Evolutionary conservation across 345 rosid genomes (phyloP), one percentile per base, ranked within the genome.

Genomic region (Cardamine chenopodiifolia): DNA sequence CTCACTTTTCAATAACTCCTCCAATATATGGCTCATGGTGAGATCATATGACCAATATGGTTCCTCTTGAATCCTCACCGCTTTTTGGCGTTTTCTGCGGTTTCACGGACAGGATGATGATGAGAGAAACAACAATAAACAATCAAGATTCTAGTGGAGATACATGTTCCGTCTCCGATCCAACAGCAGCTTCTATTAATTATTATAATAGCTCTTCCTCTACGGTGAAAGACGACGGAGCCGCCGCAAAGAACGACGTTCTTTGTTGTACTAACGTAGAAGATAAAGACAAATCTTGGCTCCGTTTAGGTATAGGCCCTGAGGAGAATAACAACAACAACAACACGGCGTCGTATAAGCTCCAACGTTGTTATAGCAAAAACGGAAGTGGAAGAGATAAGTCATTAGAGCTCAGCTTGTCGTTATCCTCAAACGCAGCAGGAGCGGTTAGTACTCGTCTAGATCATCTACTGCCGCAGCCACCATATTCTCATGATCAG

Each of bases 261-360:
- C 59, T 66, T 66, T 54, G 48, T 37, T 53, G 19, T 67, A 42
- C 14, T 34, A 67, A 67, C 34, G 37, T 55, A 20, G 83, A 82
- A 47, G 78, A 73, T 26, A 78, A 62, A 67, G 88, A 85, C 50
- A 86, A 85, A 56, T 83, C 81, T 28, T 95, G 99, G 99, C 91
- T 95, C 18, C 88, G 86, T 55, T 80, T 95, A 80, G 75, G 98
- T 73, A 88, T 92, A 66, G 99, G 98, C 2, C 79, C 85, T 6
- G 80, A 73, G 29, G 74, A 78, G 1, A 66, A 57, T 44, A 73
- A 62, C 29, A 72, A 72, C 39, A 72, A 40, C 17, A 72, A 42
- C 18, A 67, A 40, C 37, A 52, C 62, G 39, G 4, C 66, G 19
- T 76, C 75, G 52, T 69, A 32, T 63, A 79, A 79, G 79, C 52